phyloP scores from a whole-genome alignment of 345 rosid genomes.

The Hirschfeldia incana region DNA sequence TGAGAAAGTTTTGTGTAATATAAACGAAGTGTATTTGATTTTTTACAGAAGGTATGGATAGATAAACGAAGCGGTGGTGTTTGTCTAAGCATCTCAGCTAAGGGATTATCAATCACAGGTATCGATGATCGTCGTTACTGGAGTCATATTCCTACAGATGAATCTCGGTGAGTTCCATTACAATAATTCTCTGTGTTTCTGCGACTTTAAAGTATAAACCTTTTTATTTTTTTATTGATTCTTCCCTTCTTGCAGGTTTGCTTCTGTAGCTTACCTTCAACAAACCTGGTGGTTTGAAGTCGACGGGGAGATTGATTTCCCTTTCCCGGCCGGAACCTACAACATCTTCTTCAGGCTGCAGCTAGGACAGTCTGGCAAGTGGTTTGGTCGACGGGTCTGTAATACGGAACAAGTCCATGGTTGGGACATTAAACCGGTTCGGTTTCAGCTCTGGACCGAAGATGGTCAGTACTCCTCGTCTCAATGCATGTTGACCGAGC shows the following conservation, averaged over 20 bases:
- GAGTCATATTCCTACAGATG: slow-evolving; percentile 77
- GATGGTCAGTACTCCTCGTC: slow-evolving; percentile 78
- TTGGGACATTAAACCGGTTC: slow-evolving; percentile 84
- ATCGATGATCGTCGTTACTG: slow-evolving; percentile 94
- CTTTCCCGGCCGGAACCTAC: slow-evolving; percentile 77
- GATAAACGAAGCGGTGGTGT: slow-evolving; percentile 69
- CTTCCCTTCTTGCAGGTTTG: slow-evolving; percentile 51
- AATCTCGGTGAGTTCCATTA: slow-evolving; percentile 63
- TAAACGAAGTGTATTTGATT: background rate
- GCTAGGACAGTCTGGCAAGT: slow-evolving; percentile 56
- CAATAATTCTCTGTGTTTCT: background rate
- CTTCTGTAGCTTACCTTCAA: slow-evolving; percentile 86
- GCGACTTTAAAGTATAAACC: background rate
- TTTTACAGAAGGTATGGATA: slow-evolving; percentile 76
- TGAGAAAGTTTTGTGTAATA: background rate
- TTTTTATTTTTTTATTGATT: slow-evolving; percentile 5
- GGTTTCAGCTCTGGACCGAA: slow-evolving; percentile 88
- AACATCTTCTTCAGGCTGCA: slow-evolving; percentile 84
- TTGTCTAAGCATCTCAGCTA: slow-evolving; percentile 65
- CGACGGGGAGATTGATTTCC: slow-evolving; percentile 85
- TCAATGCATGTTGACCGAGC: slow-evolving; percentile 61
- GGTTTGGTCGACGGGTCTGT: slow-evolving; percentile 74
- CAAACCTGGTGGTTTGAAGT: slow-evolving; percentile 99
- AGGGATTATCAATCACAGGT: slow-evolving; percentile 77
- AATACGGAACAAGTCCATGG: slow-evolving; percentile 83